A percentile compares a stretch with the other conserved stretches of the same genome.
These are phyloP conservation scores for Eimeria tenella DNA, from an alignment of 169 alveolate species.

Conservation along the genomic window DNA sequence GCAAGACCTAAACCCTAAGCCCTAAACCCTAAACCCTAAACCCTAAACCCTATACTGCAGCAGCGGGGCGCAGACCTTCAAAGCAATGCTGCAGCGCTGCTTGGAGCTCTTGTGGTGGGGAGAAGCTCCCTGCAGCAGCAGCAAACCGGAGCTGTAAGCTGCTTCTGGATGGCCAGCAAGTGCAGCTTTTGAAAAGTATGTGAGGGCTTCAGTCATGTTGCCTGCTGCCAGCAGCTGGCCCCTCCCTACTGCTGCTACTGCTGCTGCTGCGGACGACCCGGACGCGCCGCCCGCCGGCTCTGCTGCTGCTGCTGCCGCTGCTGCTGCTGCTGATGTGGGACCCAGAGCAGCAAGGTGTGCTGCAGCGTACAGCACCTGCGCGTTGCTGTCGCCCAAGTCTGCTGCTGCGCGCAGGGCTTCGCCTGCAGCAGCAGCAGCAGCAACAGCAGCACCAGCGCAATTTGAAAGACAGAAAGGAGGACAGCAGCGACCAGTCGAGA, in stretches of 20 bases:
- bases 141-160: slow-evolving; percentile 77
- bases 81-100: not conserved
- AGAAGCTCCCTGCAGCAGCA: slow-evolving; percentile 79
- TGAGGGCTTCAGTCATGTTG: slow-evolving; percentile 79
- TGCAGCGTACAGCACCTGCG: slow-evolving; percentile 82
- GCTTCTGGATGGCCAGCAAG: slow-evolving; percentile 81
- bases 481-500: slow-evolving; percentile 4
- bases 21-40: not conserved
- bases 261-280: not conserved
- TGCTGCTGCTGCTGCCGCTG: slow-evolving; percentile 22
- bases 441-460: slow-evolving; percentile 15
- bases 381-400: slow-evolving; percentile 84
- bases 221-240: slow-evolving; percentile 75
- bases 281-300: not conserved
- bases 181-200: slow-evolving; percentile 81
- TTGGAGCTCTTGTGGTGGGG: not conserved
- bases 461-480: not conserved
- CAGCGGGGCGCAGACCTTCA: not conserved
- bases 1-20: not conserved
- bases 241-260: slow-evolving; percentile 50
- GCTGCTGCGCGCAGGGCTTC: slow-evolving; percentile 82
- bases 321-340: not conserved
- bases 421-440: slow-evolving; percentile 79
- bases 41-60: not conserved
- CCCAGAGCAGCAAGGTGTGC: slow-evolving; percentile 81